Conservation (phyloP, 257 asterid species). For the Vinca minor region DNA sequence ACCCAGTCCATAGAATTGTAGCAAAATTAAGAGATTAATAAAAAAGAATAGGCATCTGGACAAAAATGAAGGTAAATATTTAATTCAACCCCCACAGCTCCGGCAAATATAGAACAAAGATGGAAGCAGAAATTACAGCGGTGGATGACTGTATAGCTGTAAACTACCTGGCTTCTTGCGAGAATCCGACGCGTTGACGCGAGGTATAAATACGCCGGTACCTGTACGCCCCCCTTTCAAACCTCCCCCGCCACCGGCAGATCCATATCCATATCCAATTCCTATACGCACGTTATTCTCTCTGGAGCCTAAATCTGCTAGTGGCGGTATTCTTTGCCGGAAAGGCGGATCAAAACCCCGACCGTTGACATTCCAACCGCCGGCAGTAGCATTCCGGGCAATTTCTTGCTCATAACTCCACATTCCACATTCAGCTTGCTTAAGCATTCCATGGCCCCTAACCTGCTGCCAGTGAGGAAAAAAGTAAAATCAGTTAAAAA, state of each 20-base stretch:
- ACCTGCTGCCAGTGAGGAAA: slow-evolving; percentile 6
- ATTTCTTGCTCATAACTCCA: slow-evolving; percentile 26
- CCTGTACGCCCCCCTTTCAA: slow-evolving; percentile 50
- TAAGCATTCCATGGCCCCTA: slow-evolving; percentile 18
- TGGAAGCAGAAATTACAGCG: background rate
- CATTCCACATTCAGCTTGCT: slow-evolving; percentile 29
- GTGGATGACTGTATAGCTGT: slow-evolving; percentile 24
- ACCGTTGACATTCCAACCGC: background rate
- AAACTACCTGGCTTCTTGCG: slow-evolving; percentile 51
- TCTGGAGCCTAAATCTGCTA: background rate
- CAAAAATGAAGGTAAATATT: background rate
- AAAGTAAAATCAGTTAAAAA: background rate
- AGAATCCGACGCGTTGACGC: slow-evolving; percentile 33
- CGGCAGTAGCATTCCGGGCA: slow-evolving; percentile 12
- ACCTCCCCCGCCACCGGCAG: slow-evolving; percentile 16
- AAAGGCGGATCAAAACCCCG: background rate
- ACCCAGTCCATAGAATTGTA: background rate
- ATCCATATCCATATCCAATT: slow-evolving; percentile 13
- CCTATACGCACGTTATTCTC: background rate
- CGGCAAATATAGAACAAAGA: too few species aligned
- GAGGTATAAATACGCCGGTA: slow-evolving; percentile 76
- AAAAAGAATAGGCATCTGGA: background rate
- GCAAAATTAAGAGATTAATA: background rate
- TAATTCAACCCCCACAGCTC: background rate
- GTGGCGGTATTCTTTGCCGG: slow-evolving; percentile 2